Conservation (phyloP, 148 eudicot species). For the Silene latifolia region DNA sequence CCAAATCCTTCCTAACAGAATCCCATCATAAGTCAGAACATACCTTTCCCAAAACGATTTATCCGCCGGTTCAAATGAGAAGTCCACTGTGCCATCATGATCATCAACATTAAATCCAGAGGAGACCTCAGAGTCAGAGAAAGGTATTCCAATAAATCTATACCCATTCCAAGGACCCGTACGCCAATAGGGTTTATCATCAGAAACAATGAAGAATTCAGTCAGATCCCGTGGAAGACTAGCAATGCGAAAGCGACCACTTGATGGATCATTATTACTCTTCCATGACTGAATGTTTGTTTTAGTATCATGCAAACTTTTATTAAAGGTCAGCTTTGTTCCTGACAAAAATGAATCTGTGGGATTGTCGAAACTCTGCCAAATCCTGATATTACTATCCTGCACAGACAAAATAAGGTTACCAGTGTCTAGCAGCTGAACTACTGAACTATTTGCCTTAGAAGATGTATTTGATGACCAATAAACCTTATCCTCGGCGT, state of each 20-base stretch:
- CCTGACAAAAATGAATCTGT: constrained; percentile 26
- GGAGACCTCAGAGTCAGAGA: neutral
- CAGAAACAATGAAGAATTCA: constrained; percentile 29
- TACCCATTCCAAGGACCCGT: constrained; percentile 42
- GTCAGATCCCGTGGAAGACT: constrained; percentile 24
- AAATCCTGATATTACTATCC: constrained; percentile 7
- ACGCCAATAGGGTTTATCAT: constrained; percentile 30
- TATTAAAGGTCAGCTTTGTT: neutral
- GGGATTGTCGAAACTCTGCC: constrained; percentile 42
- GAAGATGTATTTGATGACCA: constrained; percentile 37
- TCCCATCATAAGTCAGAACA: constrained; percentile 21
- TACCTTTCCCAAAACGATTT: neutral
- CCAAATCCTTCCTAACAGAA: constrained; percentile 6
- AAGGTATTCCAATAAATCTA: constrained; percentile 20
- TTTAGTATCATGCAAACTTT: constrained; percentile 1
- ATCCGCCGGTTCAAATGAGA: neutral
- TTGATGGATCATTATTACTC: constrained; percentile 40
- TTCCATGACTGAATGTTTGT: constrained; percentile 31
- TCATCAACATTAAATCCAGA: constrained; percentile 10
- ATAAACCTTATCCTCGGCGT: constrained; percentile 22
- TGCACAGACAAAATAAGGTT: constrained; percentile 28
- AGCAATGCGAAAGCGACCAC: constrained; percentile 27
- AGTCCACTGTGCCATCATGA: constrained; percentile 10
- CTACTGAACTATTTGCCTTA: constrained; percentile 13
- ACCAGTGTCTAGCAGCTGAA: constrained; percentile 36